Conservation (phyloP, 805 yeast species). For the Yamadazyma paraphyllophila region DNA sequence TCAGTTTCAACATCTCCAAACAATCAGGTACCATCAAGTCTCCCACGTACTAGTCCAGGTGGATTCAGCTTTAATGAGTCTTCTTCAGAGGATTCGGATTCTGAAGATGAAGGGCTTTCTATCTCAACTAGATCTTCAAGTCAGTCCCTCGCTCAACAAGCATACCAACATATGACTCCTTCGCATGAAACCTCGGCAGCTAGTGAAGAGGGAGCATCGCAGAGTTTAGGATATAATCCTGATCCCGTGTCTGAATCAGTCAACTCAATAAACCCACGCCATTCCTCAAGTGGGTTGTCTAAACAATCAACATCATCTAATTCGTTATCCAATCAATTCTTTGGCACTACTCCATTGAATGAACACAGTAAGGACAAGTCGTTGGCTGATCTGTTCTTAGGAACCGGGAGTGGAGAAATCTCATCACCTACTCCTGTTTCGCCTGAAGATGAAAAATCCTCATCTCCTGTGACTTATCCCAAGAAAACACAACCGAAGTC, state of each 20-base stretch:
- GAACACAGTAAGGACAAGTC: conserved; percentile 13
- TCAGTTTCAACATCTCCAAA: conserved; percentile 1
- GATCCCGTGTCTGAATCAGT: conserved; percentile 27
- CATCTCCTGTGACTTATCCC: conserved; percentile 2
- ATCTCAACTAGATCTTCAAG: conserved; percentile 39
- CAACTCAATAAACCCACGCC: conserved; percentile 31
- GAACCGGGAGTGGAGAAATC: conserved; percentile 1
- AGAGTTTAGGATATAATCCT: conserved; percentile 4
- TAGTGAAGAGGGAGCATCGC: background rate
- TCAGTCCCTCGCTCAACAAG: conserved; percentile 44
- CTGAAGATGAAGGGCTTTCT: conserved; percentile 34
- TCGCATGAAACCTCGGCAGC: conserved; percentile 11
- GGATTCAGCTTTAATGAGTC: conserved; percentile 6
- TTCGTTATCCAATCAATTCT: conserved; percentile 39
- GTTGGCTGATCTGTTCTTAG: conserved; percentile 23
- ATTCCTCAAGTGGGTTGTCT: conserved; percentile 33
- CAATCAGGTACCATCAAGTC: background rate
- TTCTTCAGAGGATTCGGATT: conserved; percentile 18
- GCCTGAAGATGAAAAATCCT: background rate
- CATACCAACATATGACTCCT: conserved; percentile 25
- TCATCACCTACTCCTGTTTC: background rate
- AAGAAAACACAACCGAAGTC: conserved; percentile 30
- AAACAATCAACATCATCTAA: conserved; percentile 42
- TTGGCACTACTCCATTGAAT: conserved; percentile 21
- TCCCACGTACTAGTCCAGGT: conserved; percentile 4